phyloP scores from a whole-genome alignment of 345 rosid species.

The Hevea brasiliensis region DNA sequence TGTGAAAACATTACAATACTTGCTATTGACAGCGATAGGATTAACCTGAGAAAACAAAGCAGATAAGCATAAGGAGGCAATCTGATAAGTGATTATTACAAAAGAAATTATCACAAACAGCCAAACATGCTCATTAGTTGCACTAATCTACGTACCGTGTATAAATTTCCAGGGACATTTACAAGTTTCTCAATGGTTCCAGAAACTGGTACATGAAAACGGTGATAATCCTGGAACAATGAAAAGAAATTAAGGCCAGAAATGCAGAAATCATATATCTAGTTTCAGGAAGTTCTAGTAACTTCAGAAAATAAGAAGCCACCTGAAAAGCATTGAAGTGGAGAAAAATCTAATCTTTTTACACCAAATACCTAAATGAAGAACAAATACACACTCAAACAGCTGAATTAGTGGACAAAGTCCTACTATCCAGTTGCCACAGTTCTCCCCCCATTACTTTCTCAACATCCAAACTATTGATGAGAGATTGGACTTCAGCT shows the following conservation, averaged over 20 bases:
- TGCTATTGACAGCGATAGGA: slow-evolving; percentile 92
- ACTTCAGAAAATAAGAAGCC: not conserved
- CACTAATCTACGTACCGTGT: slow-evolving; percentile 54
- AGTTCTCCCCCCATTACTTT: not conserved
- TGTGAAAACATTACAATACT: slow-evolving; percentile 90
- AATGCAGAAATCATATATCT: not conserved
- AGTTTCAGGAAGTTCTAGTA: not conserved
- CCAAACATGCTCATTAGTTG: not conserved
- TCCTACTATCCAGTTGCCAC: not conserved
- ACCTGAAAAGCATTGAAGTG: not conserved
- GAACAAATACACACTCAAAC: not conserved
- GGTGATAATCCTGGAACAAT: slow-evolving; percentile 76
- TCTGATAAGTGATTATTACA: not conserved
- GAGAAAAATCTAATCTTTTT: not conserved
- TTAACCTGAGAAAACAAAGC: slow-evolving; percentile 58
- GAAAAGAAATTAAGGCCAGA: not conserved
- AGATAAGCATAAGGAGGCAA: slow-evolving; percentile 5
- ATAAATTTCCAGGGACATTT: slow-evolving; percentile 70
- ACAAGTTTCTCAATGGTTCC: slow-evolving; percentile 65
- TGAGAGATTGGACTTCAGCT: not conserved
- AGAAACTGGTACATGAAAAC: slow-evolving; percentile 83
- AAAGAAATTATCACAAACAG: not conserved
- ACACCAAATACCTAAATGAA: not conserved
- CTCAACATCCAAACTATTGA: no score
- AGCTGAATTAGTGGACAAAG: not conserved